Percentiles rank a stretch among this genome's conserved stretches.
phyloP scores from a whole-genome alignment of 2,329 filamentous ascomycete genomes.

The Phialophora macrospora region DNA sequence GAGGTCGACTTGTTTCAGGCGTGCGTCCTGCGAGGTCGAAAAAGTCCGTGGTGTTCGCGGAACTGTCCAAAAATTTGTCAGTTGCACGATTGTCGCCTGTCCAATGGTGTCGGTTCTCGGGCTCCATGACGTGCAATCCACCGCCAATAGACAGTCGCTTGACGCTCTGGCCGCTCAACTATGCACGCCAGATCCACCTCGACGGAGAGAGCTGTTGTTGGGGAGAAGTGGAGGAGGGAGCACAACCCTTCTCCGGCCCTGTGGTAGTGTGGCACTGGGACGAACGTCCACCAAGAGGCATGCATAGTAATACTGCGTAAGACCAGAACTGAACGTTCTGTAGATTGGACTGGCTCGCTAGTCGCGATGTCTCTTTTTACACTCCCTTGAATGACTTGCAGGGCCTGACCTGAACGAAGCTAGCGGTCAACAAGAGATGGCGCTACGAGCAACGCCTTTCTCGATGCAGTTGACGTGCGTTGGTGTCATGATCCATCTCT shows the following conservation, averaged over 20 bases:
- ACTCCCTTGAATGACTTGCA: not conserved
- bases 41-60: slow-evolving; percentile 19
- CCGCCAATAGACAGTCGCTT: slow-evolving; percentile 5
- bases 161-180: not conserved
- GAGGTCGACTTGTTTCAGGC: slow-evolving; percentile 35
- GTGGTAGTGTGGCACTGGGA: not conserved
- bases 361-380: not conserved
- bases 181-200: not conserved
- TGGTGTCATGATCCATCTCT: slow-evolving; percentile 10
- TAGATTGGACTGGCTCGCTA: not conserved
- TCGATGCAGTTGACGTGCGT: slow-evolving; percentile 13
- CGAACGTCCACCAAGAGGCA: not conserved
- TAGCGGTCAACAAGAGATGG: slow-evolving; percentile 15
- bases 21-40: slow-evolving; percentile 18
- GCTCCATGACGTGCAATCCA: slow-evolving; percentile 18
- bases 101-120: slow-evolving; percentile 10
- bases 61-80: slow-evolving; percentile 14
- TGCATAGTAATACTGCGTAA: not conserved
- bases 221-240: not conserved
- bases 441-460: slow-evolving; percentile 9
- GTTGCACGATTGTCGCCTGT: not conserved
- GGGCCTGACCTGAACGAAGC: not conserved
- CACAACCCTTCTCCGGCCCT: not conserved
- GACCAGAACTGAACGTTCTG: not conserved
- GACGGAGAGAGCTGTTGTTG: not conserved